Evolutionary conservation across 495 filamentous ascomycete genomes (phyloP), one percentile per base, ranked within the genome.

Genomic region (Aspergillus conjunctus): DNA sequence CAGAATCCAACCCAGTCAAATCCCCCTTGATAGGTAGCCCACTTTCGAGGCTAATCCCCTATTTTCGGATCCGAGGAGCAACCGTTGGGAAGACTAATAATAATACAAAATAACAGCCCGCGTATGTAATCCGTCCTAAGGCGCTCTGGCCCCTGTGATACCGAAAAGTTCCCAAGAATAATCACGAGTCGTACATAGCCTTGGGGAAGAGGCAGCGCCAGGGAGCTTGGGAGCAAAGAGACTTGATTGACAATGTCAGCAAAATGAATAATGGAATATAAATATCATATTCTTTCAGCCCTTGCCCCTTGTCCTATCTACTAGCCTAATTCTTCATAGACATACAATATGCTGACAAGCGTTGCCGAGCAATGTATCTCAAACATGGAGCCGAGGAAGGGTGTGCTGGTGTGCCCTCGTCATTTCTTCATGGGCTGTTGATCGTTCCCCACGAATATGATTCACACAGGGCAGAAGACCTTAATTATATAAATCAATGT

Each of bases 361-460:
- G 41, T 44, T 46, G 55, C 45, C 55, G 22, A 58, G 45, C 55
- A 58, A 58, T 58, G 55, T 58, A 58, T 32, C 32, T 58, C 26
- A 58, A 51, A 51, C 55, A 58, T 33, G 45, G 48, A 33, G 46
- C 46, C 55, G 34, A 46, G 55, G 26, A 41, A 41, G 37, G 37
- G 9, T 14, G 37, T 44, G 10, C n/a, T n/a, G n/a, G n/a, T n/a
- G n/a, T n/a, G n/a, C n/a, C 15, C n/a, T 39, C 55, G 50, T 34
- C 51, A 44, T 46, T 26, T 48, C 37, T 50, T 33, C 22, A 20
- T 58, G 30, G 44, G 55, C 48, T 51, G 46, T 22, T 58, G 31
- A 20, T 21, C 31, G 21, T 32, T 14, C 30, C 5, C n/a, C 15
- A 18, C 12, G 51, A 53, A 30, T 34, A 53, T 5, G 4, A 10